phyloP scores from a whole-genome alignment of 768 basidiomycete genomes.

The Punctularia strigosozonata region DNA sequence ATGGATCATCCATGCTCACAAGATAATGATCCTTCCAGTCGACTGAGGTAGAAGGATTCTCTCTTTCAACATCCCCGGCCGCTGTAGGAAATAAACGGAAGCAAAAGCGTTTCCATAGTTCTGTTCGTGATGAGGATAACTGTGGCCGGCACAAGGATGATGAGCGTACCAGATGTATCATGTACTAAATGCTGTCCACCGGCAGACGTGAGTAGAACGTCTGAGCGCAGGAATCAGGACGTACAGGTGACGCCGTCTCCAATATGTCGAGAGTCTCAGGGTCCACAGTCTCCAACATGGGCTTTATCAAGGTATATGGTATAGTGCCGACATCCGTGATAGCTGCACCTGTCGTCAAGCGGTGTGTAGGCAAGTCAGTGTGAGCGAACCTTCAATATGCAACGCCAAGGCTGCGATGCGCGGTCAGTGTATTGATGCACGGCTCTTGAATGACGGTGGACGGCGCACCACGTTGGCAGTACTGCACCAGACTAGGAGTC shows the following conservation, averaged over 20 bases:
- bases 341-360: conserved; percentile 24
- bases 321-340: conserved; percentile 55
- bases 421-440: conserved; percentile 8
- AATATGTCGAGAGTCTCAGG: conserved; percentile 58
- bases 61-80: conserved; percentile 56
- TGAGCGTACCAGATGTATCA: conserved; percentile 9
- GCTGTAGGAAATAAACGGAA: conserved; percentile 14
- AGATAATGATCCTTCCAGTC: background rate
- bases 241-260: conserved; percentile 61
- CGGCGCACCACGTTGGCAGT: conserved; percentile 61
- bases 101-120: conserved; percentile 11
- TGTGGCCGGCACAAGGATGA: conserved; percentile 1
- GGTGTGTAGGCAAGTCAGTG: background rate
- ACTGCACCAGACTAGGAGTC: conserved; percentile 53
- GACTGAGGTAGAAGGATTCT: conserved; percentile 47
- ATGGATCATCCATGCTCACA: background rate
- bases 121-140: conserved; percentile 4
- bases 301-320: conserved; percentile 54
- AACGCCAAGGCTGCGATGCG: conserved; percentile 36
- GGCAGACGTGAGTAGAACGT: conserved; percentile 2
- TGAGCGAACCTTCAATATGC: conserved; percentile 47
- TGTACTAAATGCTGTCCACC: conserved; percentile 7
- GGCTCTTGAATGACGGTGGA: conserved; percentile 4
- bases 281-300: conserved; percentile 63
- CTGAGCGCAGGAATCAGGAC: conserved; percentile 13